Conservation (phyloP, 805 yeast species). For the Metschnikowia picachoensis region DNA sequence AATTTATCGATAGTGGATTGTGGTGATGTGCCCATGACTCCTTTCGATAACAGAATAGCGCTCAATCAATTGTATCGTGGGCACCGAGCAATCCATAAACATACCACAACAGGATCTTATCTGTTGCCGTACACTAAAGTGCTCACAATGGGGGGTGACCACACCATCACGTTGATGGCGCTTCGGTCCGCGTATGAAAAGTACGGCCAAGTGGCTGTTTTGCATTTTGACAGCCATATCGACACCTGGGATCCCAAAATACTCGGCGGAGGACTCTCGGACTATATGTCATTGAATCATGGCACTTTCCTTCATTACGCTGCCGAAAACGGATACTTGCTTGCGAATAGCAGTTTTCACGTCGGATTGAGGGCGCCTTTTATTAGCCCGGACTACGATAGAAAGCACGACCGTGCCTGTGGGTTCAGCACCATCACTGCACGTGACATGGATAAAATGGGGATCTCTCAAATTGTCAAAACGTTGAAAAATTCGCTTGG, state of each 20-base stretch:
- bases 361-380: constrained; percentile 66
- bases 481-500: constrained; percentile 35
- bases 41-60: constrained; percentile 63
- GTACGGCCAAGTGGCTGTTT: constrained; percentile 45
- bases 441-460: constrained; percentile 43
- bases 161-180: constrained; percentile 51
- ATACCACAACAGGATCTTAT: constrained; percentile 16
- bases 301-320: constrained; percentile 73
- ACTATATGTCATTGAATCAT: constrained; percentile 58
- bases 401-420: constrained; percentile 46
- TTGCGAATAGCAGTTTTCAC: constrained; percentile 48
- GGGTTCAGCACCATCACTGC: constrained; percentile 47
- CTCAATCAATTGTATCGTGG: constrained; percentile 60
- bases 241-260: constrained; percentile 68
- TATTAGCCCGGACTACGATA: constrained; percentile 37
- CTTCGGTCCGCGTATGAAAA: constrained; percentile 49
- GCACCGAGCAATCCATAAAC: constrained; percentile 45
- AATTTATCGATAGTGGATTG: constrained; percentile 48
- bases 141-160: constrained; percentile 60
- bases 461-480: constrained; percentile 34
- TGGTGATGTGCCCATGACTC: constrained; percentile 66
- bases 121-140: constrained; percentile 34
- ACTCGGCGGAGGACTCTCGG: constrained; percentile 59
- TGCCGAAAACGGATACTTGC: constrained; percentile 58
- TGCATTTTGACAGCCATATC: constrained; percentile 65